Percentiles rank a stretch among this genome's conserved stretches.
These are phyloP conservation scores for Metarhizium robertsii DNA, from an alignment of 2,329 filamentous ascomycete species.

Conservation along the genomic window DNA sequence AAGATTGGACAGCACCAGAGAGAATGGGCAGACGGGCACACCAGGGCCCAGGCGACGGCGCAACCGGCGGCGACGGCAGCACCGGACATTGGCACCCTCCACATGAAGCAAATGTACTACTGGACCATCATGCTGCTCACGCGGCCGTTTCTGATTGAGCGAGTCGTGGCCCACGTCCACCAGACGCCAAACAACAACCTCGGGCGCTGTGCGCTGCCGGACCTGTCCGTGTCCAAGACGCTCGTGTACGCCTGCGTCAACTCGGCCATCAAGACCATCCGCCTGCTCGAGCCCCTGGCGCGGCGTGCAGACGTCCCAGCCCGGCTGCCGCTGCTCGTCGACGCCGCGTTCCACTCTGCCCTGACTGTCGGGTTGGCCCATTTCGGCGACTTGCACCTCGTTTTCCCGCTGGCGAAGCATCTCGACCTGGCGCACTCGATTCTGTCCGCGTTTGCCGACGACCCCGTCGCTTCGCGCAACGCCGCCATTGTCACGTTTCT, in stretches of 20 bases:
- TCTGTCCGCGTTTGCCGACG: too few species aligned
- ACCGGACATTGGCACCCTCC: not conserved
- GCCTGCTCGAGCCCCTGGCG: conserved; percentile 25
- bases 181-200: not conserved
- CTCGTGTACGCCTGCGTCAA: conserved; percentile 18
- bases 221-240: not conserved
- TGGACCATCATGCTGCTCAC: conserved; percentile 23
- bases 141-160: conserved; percentile 19
- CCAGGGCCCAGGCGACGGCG: not conserved
- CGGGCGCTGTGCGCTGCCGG: not conserved
- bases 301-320: conserved; percentile 21
- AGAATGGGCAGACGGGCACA: conserved; percentile 10
- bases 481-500: too few species aligned
- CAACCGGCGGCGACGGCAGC: too few species aligned
- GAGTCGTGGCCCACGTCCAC: conserved; percentile 9
- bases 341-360: conserved; percentile 30
- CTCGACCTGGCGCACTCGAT: too few species aligned
- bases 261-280: conserved; percentile 20
- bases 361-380: conserved; percentile 30
- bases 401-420: too few species aligned
- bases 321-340: conserved; percentile 30
- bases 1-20: conserved; percentile 17
- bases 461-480: too few species aligned
- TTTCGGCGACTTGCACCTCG: conserved; percentile 19
- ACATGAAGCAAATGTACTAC: conserved; percentile 23